A percentile compares a stretch with the other conserved stretches of the same genome.
These are phyloP conservation scores for Endocladia muricata DNA, from an alignment of 31 red algal species.

Conservation along the genomic window DNA sequence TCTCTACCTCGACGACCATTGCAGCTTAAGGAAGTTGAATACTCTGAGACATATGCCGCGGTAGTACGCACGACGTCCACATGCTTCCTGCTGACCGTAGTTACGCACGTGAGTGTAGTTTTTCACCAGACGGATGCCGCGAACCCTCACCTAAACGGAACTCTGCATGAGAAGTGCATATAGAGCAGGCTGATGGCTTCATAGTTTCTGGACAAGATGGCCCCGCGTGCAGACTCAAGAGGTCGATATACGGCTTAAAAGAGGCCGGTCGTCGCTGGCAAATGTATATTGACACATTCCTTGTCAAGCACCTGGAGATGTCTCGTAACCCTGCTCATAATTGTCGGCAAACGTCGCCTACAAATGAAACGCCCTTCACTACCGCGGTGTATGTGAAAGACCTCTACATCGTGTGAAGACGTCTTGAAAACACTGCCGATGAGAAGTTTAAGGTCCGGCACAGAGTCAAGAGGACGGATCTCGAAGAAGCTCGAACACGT, in stretches of 20 bases:
- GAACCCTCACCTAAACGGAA: neutral
- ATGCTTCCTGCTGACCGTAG: no score
- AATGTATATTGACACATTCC: neutral
- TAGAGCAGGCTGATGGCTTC: neutral
- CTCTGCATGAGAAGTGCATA: no score
- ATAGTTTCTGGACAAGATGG: neutral
- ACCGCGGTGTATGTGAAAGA: neutral
- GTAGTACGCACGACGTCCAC: neutral
- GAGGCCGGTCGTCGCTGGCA: neutral
- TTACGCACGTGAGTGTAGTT: no score
- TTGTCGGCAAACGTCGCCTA: neutral
- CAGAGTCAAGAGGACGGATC: neutral
- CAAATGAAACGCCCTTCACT: neutral
- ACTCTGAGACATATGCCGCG: neutral
- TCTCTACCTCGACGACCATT: no score
- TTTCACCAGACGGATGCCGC: neutral
- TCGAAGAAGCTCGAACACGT: neutral
- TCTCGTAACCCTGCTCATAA: neutral
- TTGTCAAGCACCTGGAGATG: neutral
- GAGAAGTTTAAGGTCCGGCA: neutral
- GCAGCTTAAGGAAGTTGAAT: neutral
- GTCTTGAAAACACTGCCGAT: neutral
- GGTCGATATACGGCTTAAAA: neutral
- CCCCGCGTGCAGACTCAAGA: neutral
- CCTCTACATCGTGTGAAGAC: neutral